phyloP scores from a whole-genome alignment of 2,329 filamentous ascomycete genomes.

The Boeremia lycopersici region DNA sequence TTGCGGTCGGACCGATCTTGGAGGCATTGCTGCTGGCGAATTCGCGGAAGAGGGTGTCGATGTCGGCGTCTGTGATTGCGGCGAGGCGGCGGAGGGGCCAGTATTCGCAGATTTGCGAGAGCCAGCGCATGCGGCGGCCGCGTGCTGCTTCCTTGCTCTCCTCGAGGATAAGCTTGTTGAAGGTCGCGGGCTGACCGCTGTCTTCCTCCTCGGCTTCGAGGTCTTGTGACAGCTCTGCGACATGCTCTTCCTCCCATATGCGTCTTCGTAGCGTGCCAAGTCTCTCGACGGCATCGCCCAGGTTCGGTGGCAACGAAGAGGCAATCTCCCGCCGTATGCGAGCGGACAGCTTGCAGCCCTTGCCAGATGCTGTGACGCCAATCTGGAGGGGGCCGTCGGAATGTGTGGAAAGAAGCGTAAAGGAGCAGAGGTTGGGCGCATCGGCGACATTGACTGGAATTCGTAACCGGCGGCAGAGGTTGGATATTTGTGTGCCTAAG shows the following conservation, averaged over 20 bases:
- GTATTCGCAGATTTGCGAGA: slow-evolving; percentile 97
- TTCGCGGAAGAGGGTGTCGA: slow-evolving; percentile 75
- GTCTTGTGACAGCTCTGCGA: slow-evolving; percentile 54
- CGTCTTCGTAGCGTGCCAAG: slow-evolving; percentile 64
- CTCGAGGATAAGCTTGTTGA: slow-evolving; percentile 81
- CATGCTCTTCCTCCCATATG: slow-evolving; percentile 57
- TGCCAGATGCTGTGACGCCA: slow-evolving; percentile 92
- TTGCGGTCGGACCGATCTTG: slow-evolving; percentile 32
- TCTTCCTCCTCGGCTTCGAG: slow-evolving; percentile 64
- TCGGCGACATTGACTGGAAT: slow-evolving; percentile 95
- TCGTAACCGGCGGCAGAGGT: slow-evolving; percentile 75
- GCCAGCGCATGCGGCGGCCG: slow-evolving; percentile 85
- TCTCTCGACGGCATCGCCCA: slow-evolving; percentile 78
- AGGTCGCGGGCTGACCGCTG: slow-evolving; percentile 75
- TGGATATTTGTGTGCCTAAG: slow-evolving; percentile 70
- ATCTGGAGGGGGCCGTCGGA: slow-evolving; percentile 91
- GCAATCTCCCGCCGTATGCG: slow-evolving; percentile 88
- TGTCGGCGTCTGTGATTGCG: slow-evolving; percentile 77
- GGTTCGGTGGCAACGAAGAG: slow-evolving; percentile 72
- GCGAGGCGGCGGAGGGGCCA: slow-evolving; percentile 89
- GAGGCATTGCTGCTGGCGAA: slow-evolving; percentile 60
- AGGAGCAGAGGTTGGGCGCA: slow-evolving; percentile 82
- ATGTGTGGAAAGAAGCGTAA: slow-evolving; percentile 87
- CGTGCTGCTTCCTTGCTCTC: slow-evolving; percentile 76
- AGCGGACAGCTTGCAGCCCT: slow-evolving; percentile 90